These are phyloP conservation scores for Cicer pinnatifidum DNA, from an alignment of 306 rosid species.

Conservation along the genomic window DNA sequence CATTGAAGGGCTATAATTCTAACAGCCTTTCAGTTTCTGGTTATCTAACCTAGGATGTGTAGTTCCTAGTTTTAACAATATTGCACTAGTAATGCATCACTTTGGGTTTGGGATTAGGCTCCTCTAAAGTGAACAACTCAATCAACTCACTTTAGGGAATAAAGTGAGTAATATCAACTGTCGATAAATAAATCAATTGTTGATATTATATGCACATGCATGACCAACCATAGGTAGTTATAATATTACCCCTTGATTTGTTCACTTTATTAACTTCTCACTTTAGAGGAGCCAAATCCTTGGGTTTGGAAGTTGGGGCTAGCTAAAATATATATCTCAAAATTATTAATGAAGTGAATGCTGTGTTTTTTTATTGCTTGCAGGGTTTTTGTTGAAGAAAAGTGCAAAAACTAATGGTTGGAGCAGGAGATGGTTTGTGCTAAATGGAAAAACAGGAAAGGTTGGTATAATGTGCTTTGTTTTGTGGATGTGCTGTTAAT, in stretches of 20 bases:
- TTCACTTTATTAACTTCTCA: too few species aligned
- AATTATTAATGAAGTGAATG: neutral
- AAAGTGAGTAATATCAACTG: too few species aligned
- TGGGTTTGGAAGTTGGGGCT: constrained; percentile 26
- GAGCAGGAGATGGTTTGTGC: constrained; percentile 97
- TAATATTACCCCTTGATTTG: too few species aligned
- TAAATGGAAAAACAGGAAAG: constrained; percentile 96
- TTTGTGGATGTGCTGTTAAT: constrained; percentile 22
- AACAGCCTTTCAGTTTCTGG: constrained; percentile 7
- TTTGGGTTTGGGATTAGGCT: neutral
- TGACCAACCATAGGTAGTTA: too few species aligned
- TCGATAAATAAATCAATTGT: too few species aligned
- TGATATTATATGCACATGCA: too few species aligned
- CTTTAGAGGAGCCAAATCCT: neutral
- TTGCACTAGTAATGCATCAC: neutral
- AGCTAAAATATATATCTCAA: constrained; percentile 12
- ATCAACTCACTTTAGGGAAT: too few species aligned
- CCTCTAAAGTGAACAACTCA: too few species aligned
- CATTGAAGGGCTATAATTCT: constrained; percentile 16
- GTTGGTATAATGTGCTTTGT: constrained; percentile 48
- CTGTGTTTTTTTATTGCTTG: constrained; percentile 37
- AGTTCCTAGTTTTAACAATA: neutral
- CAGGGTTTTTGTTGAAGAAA: constrained; percentile 87
- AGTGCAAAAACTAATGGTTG: constrained; percentile 93
- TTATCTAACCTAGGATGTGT: constrained; percentile 10